Conservation (phyloP, 768 basidiomycete species). For the Saitozyma sp. region DNA sequence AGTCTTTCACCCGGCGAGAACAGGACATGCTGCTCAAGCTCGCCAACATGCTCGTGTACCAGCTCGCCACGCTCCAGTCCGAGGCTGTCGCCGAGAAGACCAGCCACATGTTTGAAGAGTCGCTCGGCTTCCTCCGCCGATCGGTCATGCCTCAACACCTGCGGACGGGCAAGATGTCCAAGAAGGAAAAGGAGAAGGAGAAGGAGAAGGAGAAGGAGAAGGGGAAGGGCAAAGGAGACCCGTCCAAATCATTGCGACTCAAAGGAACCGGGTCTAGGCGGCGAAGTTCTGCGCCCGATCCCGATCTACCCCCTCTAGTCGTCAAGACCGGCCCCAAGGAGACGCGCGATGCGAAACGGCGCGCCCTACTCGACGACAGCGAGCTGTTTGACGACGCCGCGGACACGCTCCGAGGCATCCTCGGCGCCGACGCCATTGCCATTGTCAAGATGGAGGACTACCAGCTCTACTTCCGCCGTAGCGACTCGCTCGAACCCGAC, state of each 20-base stretch:
- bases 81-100: constrained; percentile 37
- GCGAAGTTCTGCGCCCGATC: neutral
- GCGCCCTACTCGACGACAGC: constrained; percentile 17
- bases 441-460: constrained; percentile 43
- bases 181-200: neutral
- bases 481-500: constrained; percentile 6
- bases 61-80: constrained; percentile 42
- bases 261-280: neutral
- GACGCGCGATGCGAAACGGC: constrained; percentile 22
- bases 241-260: neutral
- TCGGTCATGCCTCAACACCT: constrained; percentile 23
- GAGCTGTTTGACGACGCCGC: constrained; percentile 34
- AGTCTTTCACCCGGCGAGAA: constrained; percentile 28
- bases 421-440: constrained; percentile 39
- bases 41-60: constrained; percentile 47
- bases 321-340: constrained; percentile 36
- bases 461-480: constrained; percentile 33
- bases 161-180: neutral
- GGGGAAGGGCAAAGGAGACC: neutral
- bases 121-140: constrained; percentile 35
- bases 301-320: neutral
- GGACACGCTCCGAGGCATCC: constrained; percentile 27
- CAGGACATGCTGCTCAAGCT: constrained; percentile 33
- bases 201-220: neutral
- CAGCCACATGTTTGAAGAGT: constrained; percentile 33